Conservation (phyloP, 768 basidiomycete genomes). For the Russula emetica region DNA sequence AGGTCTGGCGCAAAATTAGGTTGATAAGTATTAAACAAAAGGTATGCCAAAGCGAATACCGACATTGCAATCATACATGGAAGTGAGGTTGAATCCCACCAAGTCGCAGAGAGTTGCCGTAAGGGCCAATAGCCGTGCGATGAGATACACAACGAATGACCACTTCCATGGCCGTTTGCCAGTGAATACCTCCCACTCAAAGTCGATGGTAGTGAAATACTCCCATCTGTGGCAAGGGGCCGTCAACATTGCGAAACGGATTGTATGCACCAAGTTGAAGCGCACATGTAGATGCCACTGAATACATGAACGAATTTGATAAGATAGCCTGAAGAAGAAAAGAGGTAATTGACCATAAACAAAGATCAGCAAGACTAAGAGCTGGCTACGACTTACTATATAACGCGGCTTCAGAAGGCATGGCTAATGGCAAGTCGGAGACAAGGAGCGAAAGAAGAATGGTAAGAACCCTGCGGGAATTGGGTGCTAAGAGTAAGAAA, state of each 20-base stretch:
- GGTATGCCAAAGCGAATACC: background rate
- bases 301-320: constrained; percentile 21
- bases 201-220: constrained; percentile 18
- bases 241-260: background rate
- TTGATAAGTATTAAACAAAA: background rate
- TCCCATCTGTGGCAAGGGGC: constrained; percentile 13
- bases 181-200: constrained; percentile 25
- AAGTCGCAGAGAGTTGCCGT: constrained; percentile 1
- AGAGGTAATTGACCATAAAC: background rate
- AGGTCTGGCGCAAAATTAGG: background rate
- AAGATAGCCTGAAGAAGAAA: background rate
- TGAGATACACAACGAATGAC: constrained; percentile 21
- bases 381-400: background rate
- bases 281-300: constrained; percentile 16
- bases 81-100: constrained; percentile 13
- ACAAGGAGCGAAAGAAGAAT: background rate
- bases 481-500: background rate
- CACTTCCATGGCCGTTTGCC: constrained; percentile 18
- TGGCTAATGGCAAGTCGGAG: background rate
- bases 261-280: too few relatives aligned
- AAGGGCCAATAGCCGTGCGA: constrained; percentile 12
- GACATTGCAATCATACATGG: constrained; percentile 10
- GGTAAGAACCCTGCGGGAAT: background rate
- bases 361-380: background rate
- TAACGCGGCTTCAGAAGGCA: background rate